Conservation (phyloP, 2,329 filamentous ascomycete species). For the Annulohypoxylon truncatum region DNA sequence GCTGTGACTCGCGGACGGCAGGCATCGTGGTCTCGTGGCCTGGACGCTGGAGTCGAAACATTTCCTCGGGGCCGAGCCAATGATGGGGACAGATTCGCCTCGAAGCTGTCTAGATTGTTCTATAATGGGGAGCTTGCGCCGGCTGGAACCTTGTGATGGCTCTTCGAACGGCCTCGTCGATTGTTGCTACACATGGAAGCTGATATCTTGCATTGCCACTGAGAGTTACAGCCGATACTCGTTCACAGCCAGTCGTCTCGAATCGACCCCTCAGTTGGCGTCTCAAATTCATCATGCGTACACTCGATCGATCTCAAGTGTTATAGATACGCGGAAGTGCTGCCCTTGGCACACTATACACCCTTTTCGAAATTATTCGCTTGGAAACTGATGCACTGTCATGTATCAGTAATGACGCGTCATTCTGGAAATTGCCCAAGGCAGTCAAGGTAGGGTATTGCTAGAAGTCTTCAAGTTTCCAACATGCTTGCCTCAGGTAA, state of each 20-base stretch:
- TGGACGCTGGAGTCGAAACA: conserved; percentile 10
- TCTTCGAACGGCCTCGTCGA: conserved; percentile 4
- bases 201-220: conserved; percentile 8
- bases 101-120: conserved; percentile 29
- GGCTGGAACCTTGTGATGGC: conserved; percentile 10
- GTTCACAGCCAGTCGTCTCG: background rate
- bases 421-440: background rate
- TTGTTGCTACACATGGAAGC: conserved; percentile 14
- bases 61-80: conserved; percentile 5
- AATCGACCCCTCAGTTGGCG: background rate
- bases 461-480: background rate
- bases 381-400: background rate
- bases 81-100: conserved; percentile 1
- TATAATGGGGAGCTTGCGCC: conserved; percentile 13
- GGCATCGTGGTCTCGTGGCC: background rate
- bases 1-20: background rate
- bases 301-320: background rate
- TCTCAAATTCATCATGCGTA: background rate
- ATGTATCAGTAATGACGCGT: background rate
- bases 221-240: background rate
- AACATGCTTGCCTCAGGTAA: background rate
- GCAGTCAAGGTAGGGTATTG: background rate
- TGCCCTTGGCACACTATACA: background rate
- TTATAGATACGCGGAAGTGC: background rate
- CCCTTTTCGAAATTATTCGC: background rate